Conservation (phyloP, 2,329 filamentous ascomycete genomes). For the Grosmannia serpens region DNA sequence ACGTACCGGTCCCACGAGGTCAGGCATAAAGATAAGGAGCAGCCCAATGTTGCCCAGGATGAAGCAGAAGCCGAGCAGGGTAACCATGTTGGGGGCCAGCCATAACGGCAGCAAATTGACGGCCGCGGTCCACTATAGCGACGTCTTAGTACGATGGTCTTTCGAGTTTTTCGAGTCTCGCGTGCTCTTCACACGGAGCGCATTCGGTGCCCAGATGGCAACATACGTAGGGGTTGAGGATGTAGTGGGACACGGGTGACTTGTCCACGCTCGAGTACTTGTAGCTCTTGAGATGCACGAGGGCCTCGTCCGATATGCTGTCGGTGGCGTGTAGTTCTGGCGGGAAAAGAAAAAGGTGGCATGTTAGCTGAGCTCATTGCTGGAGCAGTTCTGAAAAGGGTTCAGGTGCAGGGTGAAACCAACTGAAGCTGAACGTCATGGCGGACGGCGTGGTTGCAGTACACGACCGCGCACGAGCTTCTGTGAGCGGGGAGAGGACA, state of each 20-base stretch:
- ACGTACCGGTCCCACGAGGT: constrained; percentile 76
- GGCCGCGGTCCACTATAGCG: constrained; percentile 79
- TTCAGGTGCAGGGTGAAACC: not conserved
- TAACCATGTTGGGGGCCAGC: constrained; percentile 97
- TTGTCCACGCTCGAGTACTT: constrained; percentile 97
- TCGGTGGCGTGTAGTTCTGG: constrained; percentile 30
- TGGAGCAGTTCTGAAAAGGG: not conserved
- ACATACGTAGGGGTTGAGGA: constrained; percentile 88
- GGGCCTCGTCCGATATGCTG: constrained; percentile 79
- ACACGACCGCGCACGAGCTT: not conserved
- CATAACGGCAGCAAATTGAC: constrained; percentile 88
- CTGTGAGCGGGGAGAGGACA: not conserved
- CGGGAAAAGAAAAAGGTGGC: not conserved
- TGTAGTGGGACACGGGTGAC: constrained; percentile 84
- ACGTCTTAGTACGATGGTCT: not conserved
- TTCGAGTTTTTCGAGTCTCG: not conserved
- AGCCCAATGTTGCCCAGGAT: constrained; percentile 72
- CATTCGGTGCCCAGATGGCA: constrained; percentile 1
- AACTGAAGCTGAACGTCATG: not conserved
- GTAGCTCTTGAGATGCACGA: constrained; percentile 87
- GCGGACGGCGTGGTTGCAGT: not conserved
- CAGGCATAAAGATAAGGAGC: constrained; percentile 72
- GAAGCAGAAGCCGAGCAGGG: constrained; percentile 86
- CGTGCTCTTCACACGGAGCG: not conserved
- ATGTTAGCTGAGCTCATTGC: not conserved